Conservation (phyloP, 1,284 basidiomycete species). For the Sutorius eximius region DNA sequence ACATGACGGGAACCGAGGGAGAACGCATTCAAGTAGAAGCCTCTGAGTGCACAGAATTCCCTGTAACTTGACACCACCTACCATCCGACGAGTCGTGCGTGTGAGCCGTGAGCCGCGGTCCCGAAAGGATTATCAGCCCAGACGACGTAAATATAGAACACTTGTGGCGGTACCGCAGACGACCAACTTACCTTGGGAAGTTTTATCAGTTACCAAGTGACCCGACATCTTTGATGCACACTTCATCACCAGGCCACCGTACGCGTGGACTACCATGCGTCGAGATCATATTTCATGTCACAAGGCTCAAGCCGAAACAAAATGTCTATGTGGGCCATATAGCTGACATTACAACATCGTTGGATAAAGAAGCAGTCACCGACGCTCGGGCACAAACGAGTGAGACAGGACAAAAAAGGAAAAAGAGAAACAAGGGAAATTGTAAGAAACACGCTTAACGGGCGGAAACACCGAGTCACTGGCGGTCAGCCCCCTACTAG, state of each 20-base stretch:
- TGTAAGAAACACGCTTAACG: not conserved
- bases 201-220: too few relatives aligned
- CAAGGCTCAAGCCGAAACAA: not conserved
- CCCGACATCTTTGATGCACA: too few relatives aligned
- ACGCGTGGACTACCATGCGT: not conserved
- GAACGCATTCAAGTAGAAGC: too few relatives aligned
- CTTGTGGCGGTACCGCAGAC: not conserved
- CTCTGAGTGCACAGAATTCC: too few relatives aligned
- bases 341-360: slow-evolving; percentile 23
- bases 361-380: slow-evolving; percentile 15
- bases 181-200: not conserved
- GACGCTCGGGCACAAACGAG: slow-evolving; percentile 4
- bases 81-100: too few relatives aligned
- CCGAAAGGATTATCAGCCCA: too few relatives aligned
- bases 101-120: too few relatives aligned
- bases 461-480: not conserved
- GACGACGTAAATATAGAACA: too few relatives aligned
- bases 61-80: too few relatives aligned
- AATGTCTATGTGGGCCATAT: slow-evolving; percentile 19
- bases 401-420: not conserved
- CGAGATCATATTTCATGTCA: slow-evolving; percentile 1
- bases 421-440: not conserved
- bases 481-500: slow-evolving; percentile 20
- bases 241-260: not conserved
- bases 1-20: too few relatives aligned